A percentile compares a stretch with the other conserved stretches of the same genome.
Evolutionary conservation across 2,329 filamentous ascomycete species (phyloP).

Genomic region (Aspergillus jensenii): DNA sequence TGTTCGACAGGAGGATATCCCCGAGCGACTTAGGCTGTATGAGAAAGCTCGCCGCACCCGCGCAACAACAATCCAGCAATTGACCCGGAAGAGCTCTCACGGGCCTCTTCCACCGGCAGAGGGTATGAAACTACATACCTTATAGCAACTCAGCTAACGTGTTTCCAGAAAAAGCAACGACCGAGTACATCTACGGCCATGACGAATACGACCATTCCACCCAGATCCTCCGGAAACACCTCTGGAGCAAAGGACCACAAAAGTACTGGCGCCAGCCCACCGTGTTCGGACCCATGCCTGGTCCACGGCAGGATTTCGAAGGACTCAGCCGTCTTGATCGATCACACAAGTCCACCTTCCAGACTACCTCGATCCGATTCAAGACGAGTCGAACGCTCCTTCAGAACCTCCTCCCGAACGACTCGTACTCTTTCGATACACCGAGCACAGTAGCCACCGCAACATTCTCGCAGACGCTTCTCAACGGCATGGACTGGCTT

Average conservation of each 20-base stretch:
- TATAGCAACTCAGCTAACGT: not conserved
- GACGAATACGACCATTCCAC: conserved; percentile 59
- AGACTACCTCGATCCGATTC: conserved; percentile 51
- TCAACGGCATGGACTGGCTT: conserved; percentile 60
- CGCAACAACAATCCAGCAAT: conserved; percentile 57
- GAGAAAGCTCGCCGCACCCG: conserved; percentile 59
- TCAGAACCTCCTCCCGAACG: conserved; percentile 49
- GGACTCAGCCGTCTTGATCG: conserved; percentile 19
- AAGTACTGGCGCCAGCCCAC: conserved; percentile 48
- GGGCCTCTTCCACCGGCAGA: conserved; percentile 16
- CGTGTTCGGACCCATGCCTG: conserved; percentile 49
- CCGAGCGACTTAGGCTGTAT: conserved; percentile 59
- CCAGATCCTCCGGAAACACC: conserved; percentile 47
- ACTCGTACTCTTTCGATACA: conserved; percentile 42
- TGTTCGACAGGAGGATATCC: conserved; percentile 47
- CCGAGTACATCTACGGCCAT: conserved; percentile 56
- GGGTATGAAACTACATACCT: conserved; percentile 10
- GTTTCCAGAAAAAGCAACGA: conserved; percentile 12
- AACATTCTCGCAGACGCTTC: conserved; percentile 42
- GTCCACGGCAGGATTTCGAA: conserved; percentile 41
- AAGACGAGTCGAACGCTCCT: conserved; percentile 52
- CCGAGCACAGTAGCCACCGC: conserved; percentile 48
- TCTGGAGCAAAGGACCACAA: conserved; percentile 46
- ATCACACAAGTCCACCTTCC: conserved; percentile 40
- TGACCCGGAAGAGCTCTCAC: conserved; percentile 48